Evolutionary conservation across 2,329 filamentous ascomycete species (phyloP), one percentile per base, ranked within the genome.

Genomic region (Alternaria arborescens): DNA sequence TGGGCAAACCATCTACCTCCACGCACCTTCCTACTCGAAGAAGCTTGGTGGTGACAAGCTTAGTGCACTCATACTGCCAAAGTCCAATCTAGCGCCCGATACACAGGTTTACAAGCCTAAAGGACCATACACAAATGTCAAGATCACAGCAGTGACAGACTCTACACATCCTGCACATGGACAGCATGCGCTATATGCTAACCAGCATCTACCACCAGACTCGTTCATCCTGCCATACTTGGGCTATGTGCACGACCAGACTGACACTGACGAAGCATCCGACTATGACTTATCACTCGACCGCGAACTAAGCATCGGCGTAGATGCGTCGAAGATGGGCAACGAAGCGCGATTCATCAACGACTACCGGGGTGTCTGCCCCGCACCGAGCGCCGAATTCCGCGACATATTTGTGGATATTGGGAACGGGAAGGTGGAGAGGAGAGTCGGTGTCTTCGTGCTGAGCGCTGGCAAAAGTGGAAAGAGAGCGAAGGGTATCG

Each of bases 311-410:
- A 81, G 77, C 11, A 70, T 86, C 11, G 80, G 80, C 18, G 79
- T 85, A 10, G 84, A 86, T 66, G 83, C 82, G 4, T 78, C 79
- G 1, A 72, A 69, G 2, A 79, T 79, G 63, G 84, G 84, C 28
- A 86, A 86, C 64, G 83, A 86, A 65, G 80, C 82, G 5, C 76
- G 84, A 43, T 85, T 84, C 64, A 80, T 83, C 61, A 86, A 86
- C 63, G 84, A 86, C 69, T 86, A 85, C 69, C 79, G 84, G 56
- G 82, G 84, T 18, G 77, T 86, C 8, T 72, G 77, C 3, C 60
- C 69, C 1, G 68, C 68, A n/a, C 78, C 79, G 8, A 79, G 78
- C 59, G 80, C 80, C 30, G 81, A 82, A 58, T 83, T 82, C 57
- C 72, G 78, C 24, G 80, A 82, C 50, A 73, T 79, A 24, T 74